phyloP scores from a whole-genome alignment of 2,329 filamentous ascomycete species.

The Furcasterigmium sp. region DNA sequence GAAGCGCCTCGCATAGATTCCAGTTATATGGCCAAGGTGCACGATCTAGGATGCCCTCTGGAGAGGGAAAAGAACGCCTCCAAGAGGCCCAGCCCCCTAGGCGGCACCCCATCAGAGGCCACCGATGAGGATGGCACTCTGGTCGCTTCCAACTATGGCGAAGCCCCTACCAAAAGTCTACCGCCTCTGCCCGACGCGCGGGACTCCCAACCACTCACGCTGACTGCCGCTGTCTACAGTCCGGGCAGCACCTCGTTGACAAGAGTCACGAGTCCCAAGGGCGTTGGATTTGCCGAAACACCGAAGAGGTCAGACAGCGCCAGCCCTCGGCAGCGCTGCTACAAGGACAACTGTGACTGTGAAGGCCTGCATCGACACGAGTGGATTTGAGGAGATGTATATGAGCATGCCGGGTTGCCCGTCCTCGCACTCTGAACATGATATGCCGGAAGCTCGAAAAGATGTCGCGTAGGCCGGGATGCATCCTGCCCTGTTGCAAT shows the following conservation, averaged over 20 bases:
- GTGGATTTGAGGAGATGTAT: slow-evolving; percentile 20
- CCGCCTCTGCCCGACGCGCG: slow-evolving; percentile 28
- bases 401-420: not conserved
- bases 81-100: slow-evolving; percentile 25
- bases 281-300: slow-evolving; percentile 31
- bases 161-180: slow-evolving; percentile 20
- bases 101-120: slow-evolving; percentile 13
- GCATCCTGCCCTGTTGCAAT: no score
- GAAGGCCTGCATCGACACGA: slow-evolving; percentile 15
- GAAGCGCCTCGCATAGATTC: slow-evolving; percentile 36
- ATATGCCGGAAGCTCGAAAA: no score
- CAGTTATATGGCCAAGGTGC: slow-evolving; percentile 27
- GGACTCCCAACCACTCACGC: slow-evolving; percentile 25
- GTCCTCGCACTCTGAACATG: no score
- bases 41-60: slow-evolving; percentile 29
- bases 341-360: slow-evolving; percentile 12
- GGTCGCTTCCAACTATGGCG: not conserved
- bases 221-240: slow-evolving; percentile 49
- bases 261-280: slow-evolving; percentile 37
- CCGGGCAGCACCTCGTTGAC: slow-evolving; percentile 29
- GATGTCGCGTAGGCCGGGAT: no score
- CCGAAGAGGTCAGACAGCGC: slow-evolving; percentile 6
- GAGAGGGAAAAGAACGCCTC: slow-evolving; percentile 9
- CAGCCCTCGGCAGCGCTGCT: slow-evolving; percentile 9
- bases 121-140: slow-evolving; percentile 13